Percentiles rank a stretch among this genome's conserved stretches.
Evolutionary conservation across 768 basidiomycete genomes (phyloP).

Genomic region (Boletellus sp.): DNA sequence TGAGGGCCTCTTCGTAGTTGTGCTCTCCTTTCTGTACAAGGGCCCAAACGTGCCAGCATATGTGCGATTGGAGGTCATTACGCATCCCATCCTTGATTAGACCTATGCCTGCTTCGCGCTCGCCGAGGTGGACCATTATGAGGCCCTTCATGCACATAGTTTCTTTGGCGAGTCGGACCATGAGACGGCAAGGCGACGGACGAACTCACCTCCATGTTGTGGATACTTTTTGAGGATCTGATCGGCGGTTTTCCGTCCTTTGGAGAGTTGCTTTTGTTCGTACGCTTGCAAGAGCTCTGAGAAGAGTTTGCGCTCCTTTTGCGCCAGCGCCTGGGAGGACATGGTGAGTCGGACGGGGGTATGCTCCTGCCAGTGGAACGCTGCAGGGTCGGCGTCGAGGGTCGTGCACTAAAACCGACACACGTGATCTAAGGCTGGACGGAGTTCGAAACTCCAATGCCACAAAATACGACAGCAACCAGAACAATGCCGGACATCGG

Average conservation of each 20-base stretch:
- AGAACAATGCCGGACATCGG: background rate
- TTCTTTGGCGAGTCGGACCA: conserved; percentile 47
- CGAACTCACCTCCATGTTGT: conserved; percentile 86
- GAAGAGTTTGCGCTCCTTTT: conserved; percentile 84
- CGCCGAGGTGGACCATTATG: conserved; percentile 73
- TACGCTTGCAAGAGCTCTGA: conserved; percentile 83
- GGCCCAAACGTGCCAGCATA: conserved; percentile 97
- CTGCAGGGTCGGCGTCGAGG: too few relatives aligned
- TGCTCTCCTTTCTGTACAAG: conserved; percentile 92
- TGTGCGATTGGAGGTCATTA: conserved; percentile 82
- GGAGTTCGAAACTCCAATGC: background rate
- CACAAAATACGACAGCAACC: too few relatives aligned
- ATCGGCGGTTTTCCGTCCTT: conserved; percentile 87
- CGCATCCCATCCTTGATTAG: conserved; percentile 82
- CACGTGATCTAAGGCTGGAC: background rate
- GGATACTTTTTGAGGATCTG: conserved; percentile 94
- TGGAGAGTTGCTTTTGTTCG: conserved; percentile 85
- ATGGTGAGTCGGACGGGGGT: conserved; percentile 5
- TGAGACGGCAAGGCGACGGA: background rate
- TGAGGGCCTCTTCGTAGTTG: conserved; percentile 91
- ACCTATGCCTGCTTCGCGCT: conserved; percentile 76
- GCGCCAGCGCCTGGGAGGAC: conserved; percentile 46
- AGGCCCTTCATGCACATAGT: conserved; percentile 97
- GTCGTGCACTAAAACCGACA: too few relatives aligned
- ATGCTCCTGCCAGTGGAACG: too few relatives aligned